Base-by-base conservation (phyloP, 1,284 basidiomycete species). In the Melampsora americana region DNA sequence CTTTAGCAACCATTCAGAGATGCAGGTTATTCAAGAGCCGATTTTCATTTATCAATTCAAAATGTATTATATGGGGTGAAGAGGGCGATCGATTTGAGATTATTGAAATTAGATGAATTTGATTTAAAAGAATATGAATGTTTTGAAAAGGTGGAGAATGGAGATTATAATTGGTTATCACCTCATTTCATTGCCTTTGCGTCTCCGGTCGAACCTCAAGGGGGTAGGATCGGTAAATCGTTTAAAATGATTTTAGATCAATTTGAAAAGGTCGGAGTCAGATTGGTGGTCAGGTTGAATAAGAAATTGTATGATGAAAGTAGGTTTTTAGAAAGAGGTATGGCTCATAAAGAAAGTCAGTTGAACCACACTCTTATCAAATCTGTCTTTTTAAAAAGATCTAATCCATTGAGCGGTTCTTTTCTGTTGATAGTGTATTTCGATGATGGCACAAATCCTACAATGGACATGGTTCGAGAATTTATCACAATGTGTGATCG, bases 111-210 rank as follows among this genome's bases (percentile, higher is more conserved):
- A 86, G 91, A 92, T 80, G 89, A 92, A 77, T 99, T 99, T 78
- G 85, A 87, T 77, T 78, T 85, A 26, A 90, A 92, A 79, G 92
- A 94, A 79, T 95, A 95, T 81, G 93, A 95, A 83, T 90, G 87
- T 82, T 97, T 94, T 82, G 95, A 96, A 83, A 93, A 92, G 82
- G 92, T 95, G 71, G 85, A 85, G 59, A 94, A 96, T 81, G 96
- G 96, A 5, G 96, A 99, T 83, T 95, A 95, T 90, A 99, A 99
- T 82, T 93, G 92, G 92, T 87, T 97, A 83, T 92, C 91, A 1
- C 91, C 93, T 59, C 87, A 89, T 78, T 95, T 95, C 82, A 92
- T 99, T 79, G 95, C 96, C 11, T 98, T 99, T 81, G 96, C 96
- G 1, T 95, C 92, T 0, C 96, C 95, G 0, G 88, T 92, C 77